Conservation (phyloP, 2,329 filamentous ascomycete species). For the Ambrosiella beaveri region DNA sequence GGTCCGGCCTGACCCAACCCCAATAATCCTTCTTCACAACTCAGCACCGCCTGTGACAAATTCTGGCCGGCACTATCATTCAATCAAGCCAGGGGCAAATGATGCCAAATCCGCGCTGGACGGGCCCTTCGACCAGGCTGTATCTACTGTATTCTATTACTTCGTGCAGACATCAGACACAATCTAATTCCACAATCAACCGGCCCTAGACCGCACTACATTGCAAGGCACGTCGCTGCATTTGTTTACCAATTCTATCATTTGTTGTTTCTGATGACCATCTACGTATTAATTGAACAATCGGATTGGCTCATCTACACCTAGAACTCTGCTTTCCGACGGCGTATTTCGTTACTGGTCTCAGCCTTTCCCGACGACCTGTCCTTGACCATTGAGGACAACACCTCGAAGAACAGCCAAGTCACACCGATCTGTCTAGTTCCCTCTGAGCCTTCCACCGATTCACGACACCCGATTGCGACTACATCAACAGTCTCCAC, state of each 20-base stretch:
- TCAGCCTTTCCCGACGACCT: neutral
- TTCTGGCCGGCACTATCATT: neutral
- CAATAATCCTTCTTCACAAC: no score
- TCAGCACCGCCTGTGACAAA: neutral
- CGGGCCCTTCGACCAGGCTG: constrained; percentile 7
- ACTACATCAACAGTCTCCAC: neutral
- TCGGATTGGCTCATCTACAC: neutral
- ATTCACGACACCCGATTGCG: neutral
- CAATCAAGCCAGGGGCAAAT: constrained; percentile 11
- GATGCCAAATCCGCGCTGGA: constrained; percentile 5
- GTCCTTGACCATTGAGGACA: neutral
- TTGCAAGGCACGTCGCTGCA: neutral
- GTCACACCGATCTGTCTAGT: neutral
- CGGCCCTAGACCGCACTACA: neutral
- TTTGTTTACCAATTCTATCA: neutral
- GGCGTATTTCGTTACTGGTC: neutral
- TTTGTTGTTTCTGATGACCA: neutral
- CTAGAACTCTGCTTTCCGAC: neutral
- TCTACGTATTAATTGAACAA: neutral
- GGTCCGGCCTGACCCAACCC: neutral
- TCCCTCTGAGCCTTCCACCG: neutral
- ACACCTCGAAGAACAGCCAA: neutral
- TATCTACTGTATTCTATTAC: neutral
- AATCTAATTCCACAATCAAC: neutral
- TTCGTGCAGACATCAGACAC: neutral